Base-by-base conservation (phyloP, 305 asterid genomes). In the Petunia hybrid region DNA sequence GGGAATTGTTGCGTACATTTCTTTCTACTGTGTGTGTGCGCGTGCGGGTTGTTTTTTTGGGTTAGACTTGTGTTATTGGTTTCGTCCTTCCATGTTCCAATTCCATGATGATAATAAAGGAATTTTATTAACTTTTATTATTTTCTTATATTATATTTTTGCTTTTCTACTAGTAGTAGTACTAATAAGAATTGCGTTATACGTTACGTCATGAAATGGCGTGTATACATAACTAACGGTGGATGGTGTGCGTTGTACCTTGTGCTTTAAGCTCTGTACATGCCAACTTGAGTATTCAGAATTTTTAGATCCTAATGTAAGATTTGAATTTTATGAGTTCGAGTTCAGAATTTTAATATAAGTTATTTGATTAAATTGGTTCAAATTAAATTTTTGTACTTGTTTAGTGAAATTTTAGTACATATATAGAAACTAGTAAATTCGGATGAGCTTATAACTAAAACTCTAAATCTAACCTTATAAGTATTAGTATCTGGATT, bases 1-100 rank as follows among this genome's bases (percentile, higher is more conserved):
- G 45, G 4, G 2, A 45, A 51, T 48, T 51, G 78, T 51, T 73
- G 63, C 62, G 62, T 73, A 61, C 78, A 73, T 73, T 73, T 51
- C 45, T 73, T 61, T 45, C 31, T 22, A 22, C 31, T 22, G 31
- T 22, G 31, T 35, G 78, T 62, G 78, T 16, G 35, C 62, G 62
- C 5, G 46, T 36, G 75, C 55, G 78, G 51, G 77, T 6, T 22
- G 5, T 46, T 70, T 70, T 41, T 41, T 70, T 70, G 5, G 78
- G 35, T 35, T 22, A 12, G 22, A 22, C 31, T 73, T 36, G 35
- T 61, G 78, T 5, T 48, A 51, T 51, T 35, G 4, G 62, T 45
- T 73, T 73, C 45, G 42, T 70, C 22, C 77, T 70, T 70, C 59
- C 77, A 45, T 22, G 6, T 69, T 68, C 56, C 55, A 42, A 3